Evolutionary conservation across 768 basidiomycete species (phyloP), one percentile per base, ranked within the genome.

Genomic region (Phylloporus sp.): DNA sequence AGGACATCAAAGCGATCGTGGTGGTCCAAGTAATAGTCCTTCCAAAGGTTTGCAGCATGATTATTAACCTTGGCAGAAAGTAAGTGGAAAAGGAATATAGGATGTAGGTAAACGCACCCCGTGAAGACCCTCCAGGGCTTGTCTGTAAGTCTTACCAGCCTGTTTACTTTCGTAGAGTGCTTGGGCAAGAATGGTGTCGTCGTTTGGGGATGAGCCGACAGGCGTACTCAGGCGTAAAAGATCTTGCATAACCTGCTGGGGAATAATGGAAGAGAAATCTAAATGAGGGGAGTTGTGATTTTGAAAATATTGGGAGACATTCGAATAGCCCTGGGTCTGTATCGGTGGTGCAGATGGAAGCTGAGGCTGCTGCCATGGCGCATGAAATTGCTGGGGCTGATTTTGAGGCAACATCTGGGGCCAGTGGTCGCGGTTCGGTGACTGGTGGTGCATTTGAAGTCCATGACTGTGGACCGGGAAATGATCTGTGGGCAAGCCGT

Each of bases 1-100:
- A 62, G 64, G 46, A 66, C 20, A 69, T 88, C 82, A 31, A 89
- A 70, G 36, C 80, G 78, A 46, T 76, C 73, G 52, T 79, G 81
- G 59, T 88, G 76, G 50, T 88, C 85, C 15, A 90, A 74, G 58
- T 85, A 90, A 62, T 88, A 88, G 59, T 90, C 88, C 61, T 88
- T 89, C 87, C 87, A 90, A 22, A 85, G 68, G 63, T 75, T 82
- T 32, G 85, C 78, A 11, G 72, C 65, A 34, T 79, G 76, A 24
- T 73, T 72, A 38, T 79, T 75, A 42, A 73, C 66, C 76, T 77
- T 29, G 48, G 43, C 28, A 16, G 28, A 23, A 44, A 26, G 23
- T 59, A 5, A 57, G 52, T 2, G 42, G 36, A 52, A 29, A 55
- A 13, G 24, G 22, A 27, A 50, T 12, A 31, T 20, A 38, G 40